These are phyloP conservation scores for Periglandula ipomoeae DNA, from an alignment of 2,329 filamentous ascomycete species.

Conservation along the genomic window DNA sequence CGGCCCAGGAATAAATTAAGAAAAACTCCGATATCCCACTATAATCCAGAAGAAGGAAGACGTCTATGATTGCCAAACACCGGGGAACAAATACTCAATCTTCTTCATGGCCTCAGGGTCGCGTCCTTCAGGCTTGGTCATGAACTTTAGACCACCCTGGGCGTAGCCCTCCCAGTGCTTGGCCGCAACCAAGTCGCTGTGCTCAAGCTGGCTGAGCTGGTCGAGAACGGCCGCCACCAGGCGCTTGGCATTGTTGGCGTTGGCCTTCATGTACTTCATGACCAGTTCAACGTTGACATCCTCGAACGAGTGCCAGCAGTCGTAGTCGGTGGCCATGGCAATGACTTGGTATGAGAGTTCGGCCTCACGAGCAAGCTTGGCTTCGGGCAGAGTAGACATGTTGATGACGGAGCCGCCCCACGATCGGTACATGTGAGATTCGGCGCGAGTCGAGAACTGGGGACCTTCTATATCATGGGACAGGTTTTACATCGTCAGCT, in stretches of 20 bases:
- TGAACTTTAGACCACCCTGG: conserved; percentile 69
- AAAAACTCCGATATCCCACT: neutral
- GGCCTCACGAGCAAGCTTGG: conserved; percentile 91
- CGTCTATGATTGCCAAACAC: conserved; percentile 48
- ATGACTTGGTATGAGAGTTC: conserved; percentile 98
- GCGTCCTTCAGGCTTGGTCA: conserved; percentile 71
- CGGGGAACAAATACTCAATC: conserved; percentile 80
- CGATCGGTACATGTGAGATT: conserved; percentile 87
- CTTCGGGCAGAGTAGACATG: conserved; percentile 93
- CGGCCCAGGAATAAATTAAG: neutral
- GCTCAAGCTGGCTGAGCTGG: conserved; percentile 68
- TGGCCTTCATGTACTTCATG: conserved; percentile 91
- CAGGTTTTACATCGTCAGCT: neutral
- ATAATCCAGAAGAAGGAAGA: too few relatives aligned
- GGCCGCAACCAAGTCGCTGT: conserved; percentile 64
- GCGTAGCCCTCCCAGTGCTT: conserved; percentile 72
- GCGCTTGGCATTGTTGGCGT: conserved; percentile 75
- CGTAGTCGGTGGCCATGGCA: conserved; percentile 98
- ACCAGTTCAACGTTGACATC: conserved; percentile 96
- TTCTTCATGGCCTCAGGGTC: conserved; percentile 67
- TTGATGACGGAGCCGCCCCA: conserved; percentile 97
- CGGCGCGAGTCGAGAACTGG: conserved; percentile 91
- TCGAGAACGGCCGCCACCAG: conserved; percentile 84
- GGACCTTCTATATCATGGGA: conserved; percentile 76
- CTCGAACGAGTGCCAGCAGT: conserved; percentile 84